Percentiles rank a stretch among this genome's conserved stretches.
These are phyloP conservation scores for Cytospora chrysosperma DNA, from an alignment of 2,329 filamentous ascomycete species.

Conservation along the genomic window DNA sequence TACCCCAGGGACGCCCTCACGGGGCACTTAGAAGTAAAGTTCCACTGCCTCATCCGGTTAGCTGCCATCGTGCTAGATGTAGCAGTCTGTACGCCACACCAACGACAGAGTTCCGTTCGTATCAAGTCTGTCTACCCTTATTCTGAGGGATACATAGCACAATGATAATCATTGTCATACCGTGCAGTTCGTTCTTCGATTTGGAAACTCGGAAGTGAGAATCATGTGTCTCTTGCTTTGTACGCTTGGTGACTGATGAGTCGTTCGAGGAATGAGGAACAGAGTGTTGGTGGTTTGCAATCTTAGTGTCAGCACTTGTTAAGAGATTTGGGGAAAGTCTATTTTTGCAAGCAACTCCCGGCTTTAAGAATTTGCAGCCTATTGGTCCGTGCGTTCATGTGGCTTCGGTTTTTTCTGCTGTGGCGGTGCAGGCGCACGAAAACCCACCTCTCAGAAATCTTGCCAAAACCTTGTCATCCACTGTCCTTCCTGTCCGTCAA, in stretches of 20 bases:
- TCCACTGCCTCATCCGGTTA: not conserved
- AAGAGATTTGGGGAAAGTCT: not conserved
- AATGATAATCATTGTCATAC: too few species aligned
- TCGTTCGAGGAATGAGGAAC: not conserved
- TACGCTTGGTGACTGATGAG: not conserved
- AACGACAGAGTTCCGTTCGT: not conserved
- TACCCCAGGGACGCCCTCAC: not conserved
- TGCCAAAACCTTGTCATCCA: conserved; percentile 15
- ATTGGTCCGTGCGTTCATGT: not conserved
- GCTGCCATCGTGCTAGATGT: not conserved
- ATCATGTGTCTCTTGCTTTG: not conserved
- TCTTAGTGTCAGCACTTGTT: not conserved
- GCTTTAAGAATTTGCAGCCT: not conserved
- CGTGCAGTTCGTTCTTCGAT: not conserved
- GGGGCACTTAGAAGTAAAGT: not conserved
- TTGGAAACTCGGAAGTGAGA: not conserved
- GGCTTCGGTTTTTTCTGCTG: not conserved
- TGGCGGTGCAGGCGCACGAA: conserved; percentile 19
- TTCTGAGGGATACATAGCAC: too few species aligned
- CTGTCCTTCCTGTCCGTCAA: conserved; percentile 16
- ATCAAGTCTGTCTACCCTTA: not conserved
- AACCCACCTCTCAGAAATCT: conserved; percentile 15
- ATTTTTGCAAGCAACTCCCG: not conserved
- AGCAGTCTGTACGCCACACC: not conserved
- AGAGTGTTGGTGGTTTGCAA: not conserved